Conservation (phyloP, 768 basidiomycete genomes). For the Boletus barrowsii region DNA sequence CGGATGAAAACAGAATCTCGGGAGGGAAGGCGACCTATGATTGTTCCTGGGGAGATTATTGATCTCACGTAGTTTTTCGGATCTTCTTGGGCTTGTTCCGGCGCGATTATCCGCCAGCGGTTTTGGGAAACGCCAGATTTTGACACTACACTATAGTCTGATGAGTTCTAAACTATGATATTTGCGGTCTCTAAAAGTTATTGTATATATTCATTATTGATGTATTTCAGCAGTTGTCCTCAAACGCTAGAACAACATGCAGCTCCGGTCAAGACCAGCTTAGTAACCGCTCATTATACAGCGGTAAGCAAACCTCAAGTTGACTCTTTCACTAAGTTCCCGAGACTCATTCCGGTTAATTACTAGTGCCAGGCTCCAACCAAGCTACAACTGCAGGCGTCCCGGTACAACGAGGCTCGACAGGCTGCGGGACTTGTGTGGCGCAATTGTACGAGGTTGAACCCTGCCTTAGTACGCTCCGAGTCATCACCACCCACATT, state of each 20-base stretch:
- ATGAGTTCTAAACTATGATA: too few relatives aligned
- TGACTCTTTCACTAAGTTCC: not conserved
- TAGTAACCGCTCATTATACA: too few relatives aligned
- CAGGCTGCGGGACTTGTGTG: not conserved
- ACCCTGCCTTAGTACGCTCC: too few relatives aligned
- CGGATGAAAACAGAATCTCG: conserved; percentile 10
- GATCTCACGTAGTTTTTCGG: conserved; percentile 14
- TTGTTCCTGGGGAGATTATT: conserved; percentile 10
- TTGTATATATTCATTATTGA: too few relatives aligned
- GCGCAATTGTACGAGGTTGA: too few relatives aligned
- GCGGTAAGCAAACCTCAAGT: not conserved
- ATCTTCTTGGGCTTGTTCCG: not conserved
- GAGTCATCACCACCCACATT: not conserved
- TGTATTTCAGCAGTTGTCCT: too few relatives aligned
- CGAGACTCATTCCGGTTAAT: not conserved
- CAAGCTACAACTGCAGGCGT: not conserved
- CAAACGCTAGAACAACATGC: too few relatives aligned
- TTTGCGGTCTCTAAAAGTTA: too few relatives aligned
- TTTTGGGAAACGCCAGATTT: too few relatives aligned
- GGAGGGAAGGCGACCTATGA: not conserved
- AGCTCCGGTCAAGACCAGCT: too few relatives aligned
- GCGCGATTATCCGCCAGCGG: too few relatives aligned
- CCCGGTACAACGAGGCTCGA: not conserved
- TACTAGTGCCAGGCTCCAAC: not conserved
- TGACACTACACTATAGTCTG: too few relatives aligned